Conservation (phyloP, 805 yeast genomes). For the Kuraishia hungarica region DNA sequence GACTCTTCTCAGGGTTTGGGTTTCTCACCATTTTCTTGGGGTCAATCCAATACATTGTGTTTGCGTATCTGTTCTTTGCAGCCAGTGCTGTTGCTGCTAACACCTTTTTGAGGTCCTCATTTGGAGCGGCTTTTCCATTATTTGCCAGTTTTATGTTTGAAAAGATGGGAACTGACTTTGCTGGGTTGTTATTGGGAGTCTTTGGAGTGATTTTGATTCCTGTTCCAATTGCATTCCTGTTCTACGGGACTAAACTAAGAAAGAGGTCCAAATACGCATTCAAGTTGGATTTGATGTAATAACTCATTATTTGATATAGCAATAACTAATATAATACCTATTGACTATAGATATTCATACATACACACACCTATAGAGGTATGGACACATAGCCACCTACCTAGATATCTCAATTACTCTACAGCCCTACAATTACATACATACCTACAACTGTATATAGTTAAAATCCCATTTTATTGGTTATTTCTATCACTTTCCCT, state of each 20-base stretch:
- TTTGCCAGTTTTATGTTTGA: constrained; percentile 67
- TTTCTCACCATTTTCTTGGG: constrained; percentile 60
- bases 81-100: constrained; percentile 77
- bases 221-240: constrained; percentile 59
- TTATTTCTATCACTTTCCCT: constrained; percentile 1
- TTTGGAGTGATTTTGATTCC: constrained; percentile 50
- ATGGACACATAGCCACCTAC: no score
- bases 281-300: neutral
- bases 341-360: no score
- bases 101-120: constrained; percentile 57
- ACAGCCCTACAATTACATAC: no score
- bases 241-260: constrained; percentile 50
- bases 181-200: constrained; percentile 59
- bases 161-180: constrained; percentile 38
- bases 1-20: constrained; percentile 60
- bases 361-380: no score
- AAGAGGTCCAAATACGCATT: constrained; percentile 50
- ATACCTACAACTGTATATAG: no score
- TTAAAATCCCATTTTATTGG: no score
- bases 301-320: no score
- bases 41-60: constrained; percentile 64
- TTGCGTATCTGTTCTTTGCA: constrained; percentile 59
- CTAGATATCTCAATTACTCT: no score
- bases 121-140: constrained; percentile 66
- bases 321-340: no score